phyloP scores from a whole-genome alignment of 2,329 filamentous ascomycete species.

The Cladobotryum protrusum region DNA sequence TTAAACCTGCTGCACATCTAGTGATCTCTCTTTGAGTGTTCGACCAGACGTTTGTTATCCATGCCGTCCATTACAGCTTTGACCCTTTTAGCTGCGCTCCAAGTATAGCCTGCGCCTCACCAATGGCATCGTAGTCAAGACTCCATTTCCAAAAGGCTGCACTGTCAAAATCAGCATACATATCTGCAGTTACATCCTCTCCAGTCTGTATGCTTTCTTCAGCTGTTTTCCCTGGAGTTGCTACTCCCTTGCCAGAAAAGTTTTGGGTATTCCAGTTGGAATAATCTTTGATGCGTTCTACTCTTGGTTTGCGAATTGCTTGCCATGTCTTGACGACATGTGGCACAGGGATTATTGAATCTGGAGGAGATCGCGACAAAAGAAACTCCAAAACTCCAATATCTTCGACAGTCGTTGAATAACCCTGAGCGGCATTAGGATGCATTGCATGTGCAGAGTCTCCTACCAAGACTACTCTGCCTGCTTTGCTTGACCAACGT shows the following conservation, averaged over 20 bases:
- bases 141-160: constrained; percentile 12
- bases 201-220: constrained; percentile 2
- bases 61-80: too few species aligned
- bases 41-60: too few species aligned
- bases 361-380: not conserved
- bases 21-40: too few species aligned
- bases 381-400: constrained; percentile 9
- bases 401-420: constrained; percentile 11
- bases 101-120: constrained; percentile 14
- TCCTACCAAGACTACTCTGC: constrained; percentile 15
- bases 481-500: constrained; percentile 15
- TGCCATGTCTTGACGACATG: constrained; percentile 12
- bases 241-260: not conserved
- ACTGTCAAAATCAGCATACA: constrained; percentile 3
- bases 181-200: constrained; percentile 3
- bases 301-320: constrained; percentile 15
- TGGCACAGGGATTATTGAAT: not conserved
- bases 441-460: constrained; percentile 17
- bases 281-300: constrained; percentile 16
- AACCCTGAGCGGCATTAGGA: constrained; percentile 11
- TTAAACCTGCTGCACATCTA: too few species aligned
- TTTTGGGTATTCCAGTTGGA: constrained; percentile 12
- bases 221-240: not conserved
- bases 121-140: constrained; percentile 13
- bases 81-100: too few species aligned